These are phyloP conservation scores for Thielaviopsis euricoi DNA, from an alignment of 2,329 filamentous ascomycete species.

Conservation along the genomic window DNA sequence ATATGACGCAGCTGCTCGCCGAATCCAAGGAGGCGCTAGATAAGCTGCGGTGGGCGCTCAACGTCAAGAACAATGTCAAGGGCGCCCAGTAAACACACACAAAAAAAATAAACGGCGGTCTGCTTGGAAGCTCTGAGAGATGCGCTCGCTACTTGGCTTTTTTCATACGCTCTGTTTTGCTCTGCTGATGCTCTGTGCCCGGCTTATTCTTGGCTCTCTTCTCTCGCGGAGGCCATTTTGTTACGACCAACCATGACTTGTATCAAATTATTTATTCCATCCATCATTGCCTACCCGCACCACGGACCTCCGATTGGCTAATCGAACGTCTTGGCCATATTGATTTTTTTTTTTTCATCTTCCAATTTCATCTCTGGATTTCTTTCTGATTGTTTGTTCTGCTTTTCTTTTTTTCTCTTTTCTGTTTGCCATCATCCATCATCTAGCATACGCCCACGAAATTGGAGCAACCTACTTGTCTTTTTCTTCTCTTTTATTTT, in stretches of 20 bases:
- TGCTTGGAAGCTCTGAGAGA: not conserved
- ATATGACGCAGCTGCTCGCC: constrained; percentile 41
- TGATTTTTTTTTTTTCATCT: not conserved
- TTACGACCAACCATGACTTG: not conserved
- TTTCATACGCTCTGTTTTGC: constrained; percentile 1
- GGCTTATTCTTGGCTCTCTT: not conserved
- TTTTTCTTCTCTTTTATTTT: not conserved
- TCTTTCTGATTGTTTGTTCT: constrained; percentile 8
- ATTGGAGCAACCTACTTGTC: not conserved
- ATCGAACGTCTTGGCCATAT: not conserved
- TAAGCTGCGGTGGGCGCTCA: constrained; percentile 58
- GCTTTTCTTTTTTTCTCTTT: no score
- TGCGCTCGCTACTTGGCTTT: not conserved
- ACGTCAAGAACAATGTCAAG: constrained; percentile 44
- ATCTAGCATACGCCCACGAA: not conserved
- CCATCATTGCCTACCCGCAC: not conserved
- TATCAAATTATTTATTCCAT: not conserved
- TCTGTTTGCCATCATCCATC: constrained; percentile 10
- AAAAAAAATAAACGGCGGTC: no score
- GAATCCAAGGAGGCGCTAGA: constrained; percentile 44
- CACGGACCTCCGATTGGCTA: not conserved
- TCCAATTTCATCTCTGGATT: not conserved
- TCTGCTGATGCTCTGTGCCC: not conserved
- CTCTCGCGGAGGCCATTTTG: not conserved
- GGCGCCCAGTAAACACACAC: constrained; percentile 32